Conservation (phyloP, 257 asterid genomes). For the Fraxinus excelsior region DNA sequence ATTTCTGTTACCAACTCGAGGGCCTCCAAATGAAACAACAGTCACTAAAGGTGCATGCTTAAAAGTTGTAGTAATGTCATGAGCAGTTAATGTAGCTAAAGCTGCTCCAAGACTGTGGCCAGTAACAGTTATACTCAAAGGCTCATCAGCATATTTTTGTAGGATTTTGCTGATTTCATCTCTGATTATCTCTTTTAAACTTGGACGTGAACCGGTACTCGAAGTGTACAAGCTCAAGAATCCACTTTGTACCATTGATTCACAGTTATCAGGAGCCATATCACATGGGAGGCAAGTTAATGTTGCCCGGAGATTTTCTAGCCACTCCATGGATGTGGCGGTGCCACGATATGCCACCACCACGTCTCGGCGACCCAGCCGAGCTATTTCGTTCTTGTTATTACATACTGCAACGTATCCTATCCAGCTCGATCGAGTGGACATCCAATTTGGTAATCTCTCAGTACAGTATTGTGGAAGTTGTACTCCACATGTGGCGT, state of each 20-base stretch:
- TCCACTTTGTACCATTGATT: conserved; percentile 80
- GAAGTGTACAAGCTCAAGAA: conserved; percentile 80
- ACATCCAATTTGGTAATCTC: conserved; percentile 49
- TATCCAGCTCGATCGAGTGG: conserved; percentile 73
- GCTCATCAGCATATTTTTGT: conserved; percentile 49
- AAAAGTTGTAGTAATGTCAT: conserved; percentile 63
- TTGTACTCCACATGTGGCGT: conserved; percentile 77
- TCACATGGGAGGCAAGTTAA: conserved; percentile 52
- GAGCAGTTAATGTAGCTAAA: conserved; percentile 77
- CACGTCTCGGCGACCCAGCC: conserved; percentile 83
- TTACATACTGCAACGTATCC: conserved; percentile 90
- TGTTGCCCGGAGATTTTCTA: conserved; percentile 73
- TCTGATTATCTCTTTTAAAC: conserved; percentile 48
- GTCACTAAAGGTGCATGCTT: conserved; percentile 70
- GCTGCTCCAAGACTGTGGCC: conserved; percentile 98
- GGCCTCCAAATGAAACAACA: conserved; percentile 89
- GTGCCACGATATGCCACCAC: conserved; percentile 90
- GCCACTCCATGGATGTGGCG: conserved; percentile 81
- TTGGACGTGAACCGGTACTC: conserved; percentile 19
- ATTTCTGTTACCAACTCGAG: conserved; percentile 70
- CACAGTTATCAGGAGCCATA: conserved; percentile 39
- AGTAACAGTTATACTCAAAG: conserved; percentile 81
- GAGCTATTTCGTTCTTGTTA: conserved; percentile 54
- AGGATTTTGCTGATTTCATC: conserved; percentile 49
- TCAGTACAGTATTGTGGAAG: conserved; percentile 58